Percentiles rank a stretch among this genome's conserved stretches.
Evolutionary conservation across 208 protist genomes (phyloP).

Genomic region (Acanthamoeba rhysodes): DNA sequence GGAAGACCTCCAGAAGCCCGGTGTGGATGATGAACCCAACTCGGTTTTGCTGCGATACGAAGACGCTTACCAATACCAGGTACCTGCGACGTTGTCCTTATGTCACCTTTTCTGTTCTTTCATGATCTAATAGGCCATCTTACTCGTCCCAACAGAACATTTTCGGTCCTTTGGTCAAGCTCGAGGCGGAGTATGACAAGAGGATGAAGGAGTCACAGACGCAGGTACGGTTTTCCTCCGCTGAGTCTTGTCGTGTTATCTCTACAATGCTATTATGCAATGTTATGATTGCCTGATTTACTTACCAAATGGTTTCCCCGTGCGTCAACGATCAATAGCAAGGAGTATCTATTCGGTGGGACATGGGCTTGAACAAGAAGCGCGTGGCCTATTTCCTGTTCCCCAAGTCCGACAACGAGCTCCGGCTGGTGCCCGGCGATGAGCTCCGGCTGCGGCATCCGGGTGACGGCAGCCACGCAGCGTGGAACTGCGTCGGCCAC

Average conservation of each 20-base stretch:
- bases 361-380: slow-evolving; percentile 92
- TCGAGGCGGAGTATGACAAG: slow-evolving; percentile 95
- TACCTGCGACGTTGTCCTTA: background rate
- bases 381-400: slow-evolving; percentile 91
- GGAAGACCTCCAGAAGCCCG: slow-evolving; percentile 89
- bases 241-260: background rate
- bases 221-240: background rate
- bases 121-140: background rate
- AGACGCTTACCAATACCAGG: slow-evolving; percentile 94
- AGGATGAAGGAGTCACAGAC: slow-evolving; percentile 94
- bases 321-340: slow-evolving; percentile 53
- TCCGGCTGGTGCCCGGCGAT: slow-evolving; percentile 93
- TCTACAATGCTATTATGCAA: no score
- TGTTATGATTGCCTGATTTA: no score
- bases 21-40: slow-evolving; percentile 88
- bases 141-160: slow-evolving; percentile 85
- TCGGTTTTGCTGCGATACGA: slow-evolving; percentile 91
- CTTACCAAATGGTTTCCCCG: background rate
- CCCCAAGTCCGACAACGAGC: slow-evolving; percentile 87
- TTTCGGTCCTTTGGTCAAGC: slow-evolving; percentile 93
- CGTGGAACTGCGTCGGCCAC: slow-evolving; percentile 88
- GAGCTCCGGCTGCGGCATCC: slow-evolving; percentile 91
- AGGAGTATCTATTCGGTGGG: slow-evolving; percentile 91
- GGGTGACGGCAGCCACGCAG: slow-evolving; percentile 78
- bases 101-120: background rate